Evolutionary conservation across 2,329 filamentous ascomycete genomes (phyloP).

Genomic region (Macrophomina phaseolina): DNA sequence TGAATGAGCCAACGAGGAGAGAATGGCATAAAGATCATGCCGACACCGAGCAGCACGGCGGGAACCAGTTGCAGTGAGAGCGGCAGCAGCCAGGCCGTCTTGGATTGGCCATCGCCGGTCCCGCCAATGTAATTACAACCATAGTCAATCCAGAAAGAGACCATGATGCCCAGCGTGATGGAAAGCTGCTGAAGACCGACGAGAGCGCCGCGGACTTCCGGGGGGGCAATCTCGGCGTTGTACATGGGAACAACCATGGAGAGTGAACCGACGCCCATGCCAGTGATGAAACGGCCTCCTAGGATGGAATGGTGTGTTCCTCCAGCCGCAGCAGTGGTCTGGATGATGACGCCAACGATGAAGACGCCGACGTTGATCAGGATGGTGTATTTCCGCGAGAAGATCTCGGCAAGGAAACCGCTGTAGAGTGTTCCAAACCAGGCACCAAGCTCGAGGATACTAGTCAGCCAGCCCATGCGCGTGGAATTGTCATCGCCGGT

Average conservation of each 20-base stretch:
- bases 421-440: slow-evolving; percentile 76
- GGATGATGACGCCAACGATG: slow-evolving; percentile 72
- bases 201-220: slow-evolving; percentile 70
- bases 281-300: slow-evolving; percentile 73
- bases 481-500: slow-evolving; percentile 34
- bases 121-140: slow-evolving; percentile 63
- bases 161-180: slow-evolving; percentile 56
- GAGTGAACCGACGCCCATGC: slow-evolving; percentile 72
- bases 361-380: slow-evolving; percentile 71
- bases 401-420: slow-evolving; percentile 72
- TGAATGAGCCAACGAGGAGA: slow-evolving; percentile 77
- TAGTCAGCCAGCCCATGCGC: slow-evolving; percentile 56
- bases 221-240: slow-evolving; percentile 54
- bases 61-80: slow-evolving; percentile 74
- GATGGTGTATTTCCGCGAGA: slow-evolving; percentile 73
- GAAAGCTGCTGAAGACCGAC: slow-evolving; percentile 70
- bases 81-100: slow-evolving; percentile 76
- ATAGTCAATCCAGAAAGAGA: slow-evolving; percentile 63
- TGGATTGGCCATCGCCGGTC: slow-evolving; percentile 61
- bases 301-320: slow-evolving; percentile 67
- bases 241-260: slow-evolving; percentile 69
- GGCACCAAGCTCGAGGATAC: slow-evolving; percentile 77
- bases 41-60: slow-evolving; percentile 67
- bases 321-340: slow-evolving; percentile 63
- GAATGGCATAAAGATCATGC: slow-evolving; percentile 82